phyloP scores from a whole-genome alignment of 116 monocot species.

The Thalassia testudinum region DNA sequence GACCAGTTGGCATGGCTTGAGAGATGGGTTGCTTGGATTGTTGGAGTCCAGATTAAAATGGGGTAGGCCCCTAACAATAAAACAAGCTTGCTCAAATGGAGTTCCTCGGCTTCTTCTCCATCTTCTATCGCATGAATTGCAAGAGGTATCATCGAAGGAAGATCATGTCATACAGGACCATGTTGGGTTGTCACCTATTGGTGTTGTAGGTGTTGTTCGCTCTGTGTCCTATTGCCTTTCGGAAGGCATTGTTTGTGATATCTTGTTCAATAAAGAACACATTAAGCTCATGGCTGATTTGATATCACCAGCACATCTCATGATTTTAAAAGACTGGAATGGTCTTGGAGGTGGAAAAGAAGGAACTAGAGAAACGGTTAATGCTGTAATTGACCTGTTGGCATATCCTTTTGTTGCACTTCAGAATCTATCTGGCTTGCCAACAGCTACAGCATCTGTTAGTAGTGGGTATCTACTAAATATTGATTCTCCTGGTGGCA shows the following conservation, averaged over 20 bases:
- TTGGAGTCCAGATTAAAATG: slow-evolving; percentile 60
- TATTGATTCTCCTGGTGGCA: slow-evolving; percentile 57
- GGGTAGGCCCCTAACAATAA: slow-evolving; percentile 73
- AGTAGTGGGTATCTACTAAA: slow-evolving; percentile 81
- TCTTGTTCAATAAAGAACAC: slow-evolving; percentile 53
- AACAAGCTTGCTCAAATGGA: slow-evolving; percentile 87
- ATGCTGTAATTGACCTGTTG: slow-evolving; percentile 75
- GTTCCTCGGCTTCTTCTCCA: slow-evolving; percentile 65
- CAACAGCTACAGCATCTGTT: slow-evolving; percentile 76
- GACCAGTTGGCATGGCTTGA: slow-evolving; percentile 44
- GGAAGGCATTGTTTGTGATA: slow-evolving; percentile 57
- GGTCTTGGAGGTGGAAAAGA: slow-evolving; percentile 63
- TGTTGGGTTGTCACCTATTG: slow-evolving; percentile 63
- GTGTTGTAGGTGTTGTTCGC: slow-evolving; percentile 54
- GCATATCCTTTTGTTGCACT: slow-evolving; percentile 92
- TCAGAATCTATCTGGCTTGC: slow-evolving; percentile 60
- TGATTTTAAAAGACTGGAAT: slow-evolving; percentile 47
- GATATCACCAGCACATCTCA: slow-evolving; percentile 55
- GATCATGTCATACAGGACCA: slow-evolving; percentile 12
- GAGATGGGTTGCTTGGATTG: slow-evolving; percentile 76
- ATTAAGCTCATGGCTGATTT: slow-evolving; percentile 46
- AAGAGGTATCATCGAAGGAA: slow-evolving; percentile 18
- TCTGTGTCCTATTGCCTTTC: slow-evolving; percentile 59
- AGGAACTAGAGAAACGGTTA: slow-evolving; percentile 63
- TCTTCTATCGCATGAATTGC: slow-evolving; percentile 34